These are phyloP conservation scores for Saccharomycopsis sp. DNA, from an alignment of 805 yeast species.

Conservation along the genomic window DNA sequence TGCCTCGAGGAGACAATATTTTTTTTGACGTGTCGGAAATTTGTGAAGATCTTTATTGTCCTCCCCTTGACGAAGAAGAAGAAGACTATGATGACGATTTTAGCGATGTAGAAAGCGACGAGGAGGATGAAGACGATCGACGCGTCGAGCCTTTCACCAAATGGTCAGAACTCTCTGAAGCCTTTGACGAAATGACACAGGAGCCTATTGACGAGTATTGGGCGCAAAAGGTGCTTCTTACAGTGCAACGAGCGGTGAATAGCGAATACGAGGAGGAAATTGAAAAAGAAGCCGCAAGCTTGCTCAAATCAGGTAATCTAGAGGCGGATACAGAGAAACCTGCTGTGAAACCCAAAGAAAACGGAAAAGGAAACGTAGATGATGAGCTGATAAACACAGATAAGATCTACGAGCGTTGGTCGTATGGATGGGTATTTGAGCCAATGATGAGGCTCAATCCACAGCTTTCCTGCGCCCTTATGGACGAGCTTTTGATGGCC, in stretches of 20 bases:
- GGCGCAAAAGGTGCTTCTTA: not conserved
- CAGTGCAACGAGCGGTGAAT: not conserved
- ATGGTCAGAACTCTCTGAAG: slow-evolving; percentile 4
- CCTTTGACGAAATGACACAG: slow-evolving; percentile 2
- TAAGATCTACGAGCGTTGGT: slow-evolving; percentile 41
- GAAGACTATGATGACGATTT: slow-evolving; percentile 9
- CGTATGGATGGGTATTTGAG: slow-evolving; percentile 42
- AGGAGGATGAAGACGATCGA: not conserved
- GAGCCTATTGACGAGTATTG: not conserved
- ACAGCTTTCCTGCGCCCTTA: slow-evolving; percentile 43
- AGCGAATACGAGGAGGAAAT: slow-evolving; percentile 8
- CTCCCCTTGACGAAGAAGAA: slow-evolving; percentile 2
- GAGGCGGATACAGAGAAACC: not conserved
- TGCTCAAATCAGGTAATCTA: not conserved
- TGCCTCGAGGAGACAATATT: slow-evolving; percentile 53
- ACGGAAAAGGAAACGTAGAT: not conserved
- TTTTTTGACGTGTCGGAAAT: slow-evolving; percentile 25
- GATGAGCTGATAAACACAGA: slow-evolving; percentile 40
- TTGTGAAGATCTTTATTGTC: not conserved
- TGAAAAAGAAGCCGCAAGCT: slow-evolving; percentile 1
- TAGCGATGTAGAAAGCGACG: slow-evolving; percentile 4
- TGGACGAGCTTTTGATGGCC: slow-evolving; percentile 70
- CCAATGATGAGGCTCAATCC: slow-evolving; percentile 46
- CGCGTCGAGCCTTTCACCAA: not conserved
- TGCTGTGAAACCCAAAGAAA: not conserved